Conservation (phyloP, 1,284 basidiomycete species). For the Cryptococcus hybrid region DNA sequence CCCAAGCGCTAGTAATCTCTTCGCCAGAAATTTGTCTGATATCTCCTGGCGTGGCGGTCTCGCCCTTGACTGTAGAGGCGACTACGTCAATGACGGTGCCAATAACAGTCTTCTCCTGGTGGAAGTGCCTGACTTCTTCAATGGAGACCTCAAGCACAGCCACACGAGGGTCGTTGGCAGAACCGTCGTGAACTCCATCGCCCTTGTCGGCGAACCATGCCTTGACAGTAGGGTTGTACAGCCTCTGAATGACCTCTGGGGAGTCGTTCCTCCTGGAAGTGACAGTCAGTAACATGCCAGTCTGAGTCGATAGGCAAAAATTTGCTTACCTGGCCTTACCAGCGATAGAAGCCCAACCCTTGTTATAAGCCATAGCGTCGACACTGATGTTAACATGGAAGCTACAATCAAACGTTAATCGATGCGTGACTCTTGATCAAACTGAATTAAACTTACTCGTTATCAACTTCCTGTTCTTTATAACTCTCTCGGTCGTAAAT, state of each 20-base stretch:
- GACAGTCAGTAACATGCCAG: constrained; percentile 7
- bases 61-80: constrained; percentile 59
- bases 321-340: constrained; percentile 59
- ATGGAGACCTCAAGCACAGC: constrained; percentile 77
- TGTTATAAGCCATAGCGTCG: constrained; percentile 59
- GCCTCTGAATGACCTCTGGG: constrained; percentile 63
- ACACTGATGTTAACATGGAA: constrained; percentile 76
- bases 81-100: constrained; percentile 58
- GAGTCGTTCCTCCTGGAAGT: constrained; percentile 59
- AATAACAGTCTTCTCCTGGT: constrained; percentile 55
- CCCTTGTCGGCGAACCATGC: constrained; percentile 86
- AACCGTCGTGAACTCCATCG: constrained; percentile 82
- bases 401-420: constrained; percentile 11
- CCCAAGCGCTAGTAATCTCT: constrained; percentile 54
- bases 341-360: constrained; percentile 82
- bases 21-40: constrained; percentile 61
- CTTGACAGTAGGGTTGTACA: constrained; percentile 64
- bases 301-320: neutral
- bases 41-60: constrained; percentile 62
- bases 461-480: constrained; percentile 73
- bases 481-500: constrained; percentile 71
- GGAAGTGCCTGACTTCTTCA: constrained; percentile 73
- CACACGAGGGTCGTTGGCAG: constrained; percentile 75
- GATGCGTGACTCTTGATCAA: neutral
- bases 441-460: constrained; percentile 53